These are phyloP conservation scores for Metschnikowia arizonensis DNA, from an alignment of 805 yeast species.

Conservation along the genomic window DNA sequence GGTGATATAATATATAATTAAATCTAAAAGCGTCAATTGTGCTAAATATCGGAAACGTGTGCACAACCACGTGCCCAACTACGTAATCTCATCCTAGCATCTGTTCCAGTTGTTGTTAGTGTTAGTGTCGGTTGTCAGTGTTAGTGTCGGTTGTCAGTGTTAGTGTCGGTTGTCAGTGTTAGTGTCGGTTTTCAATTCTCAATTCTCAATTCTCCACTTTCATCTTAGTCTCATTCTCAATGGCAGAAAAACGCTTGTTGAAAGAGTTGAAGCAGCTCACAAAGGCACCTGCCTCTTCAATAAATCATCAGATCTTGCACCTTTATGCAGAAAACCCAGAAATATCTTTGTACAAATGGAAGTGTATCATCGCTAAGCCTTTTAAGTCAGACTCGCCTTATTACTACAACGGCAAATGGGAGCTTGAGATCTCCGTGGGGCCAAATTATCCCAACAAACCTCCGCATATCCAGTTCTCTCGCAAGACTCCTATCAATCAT, in stretches of 20 bases:
- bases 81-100: too few species aligned
- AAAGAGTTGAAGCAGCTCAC: slow-evolving; percentile 35
- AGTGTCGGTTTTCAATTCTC: too few species aligned
- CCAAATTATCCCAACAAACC: slow-evolving; percentile 54
- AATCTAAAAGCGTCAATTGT: too few species aligned
- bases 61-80: too few species aligned
- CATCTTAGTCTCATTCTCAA: too few species aligned
- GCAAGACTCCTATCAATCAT: slow-evolving; percentile 37
- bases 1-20: too few species aligned
- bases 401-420: slow-evolving; percentile 49
- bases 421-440: slow-evolving; percentile 43
- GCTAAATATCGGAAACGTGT: too few species aligned
- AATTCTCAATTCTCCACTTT: too few species aligned
- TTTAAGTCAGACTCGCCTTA: slow-evolving; percentile 43
- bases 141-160: too few species aligned
- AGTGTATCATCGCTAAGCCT: slow-evolving; percentile 23
- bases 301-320: slow-evolving; percentile 36
- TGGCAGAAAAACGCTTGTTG: slow-evolving; percentile 41
- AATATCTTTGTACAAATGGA: slow-evolving; percentile 13
- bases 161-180: too few species aligned
- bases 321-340: slow-evolving; percentile 40
- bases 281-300: slow-evolving; percentile 23
- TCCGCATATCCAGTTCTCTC: slow-evolving; percentile 49
- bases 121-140: too few species aligned
- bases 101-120: too few species aligned